Evolutionary conservation across 345 rosid genomes (phyloP).

Genomic region (Salix viminalis): DNA sequence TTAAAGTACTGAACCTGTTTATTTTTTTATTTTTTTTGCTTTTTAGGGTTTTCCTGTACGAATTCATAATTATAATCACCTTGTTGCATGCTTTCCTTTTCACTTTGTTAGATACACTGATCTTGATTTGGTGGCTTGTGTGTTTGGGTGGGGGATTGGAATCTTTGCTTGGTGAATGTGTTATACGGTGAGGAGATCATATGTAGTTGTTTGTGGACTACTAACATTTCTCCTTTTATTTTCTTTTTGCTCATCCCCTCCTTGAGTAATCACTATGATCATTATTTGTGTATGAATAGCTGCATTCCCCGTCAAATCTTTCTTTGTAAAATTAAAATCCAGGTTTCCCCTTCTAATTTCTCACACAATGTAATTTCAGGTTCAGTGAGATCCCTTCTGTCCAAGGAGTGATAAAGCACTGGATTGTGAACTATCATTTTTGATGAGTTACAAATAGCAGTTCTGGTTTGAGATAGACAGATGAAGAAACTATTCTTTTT

Average conservation of each 20-base stretch:
- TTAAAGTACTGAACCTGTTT: neutral
- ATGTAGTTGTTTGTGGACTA: constrained; percentile 17
- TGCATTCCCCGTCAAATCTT: neutral
- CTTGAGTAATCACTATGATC: constrained; percentile 19
- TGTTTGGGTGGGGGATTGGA: neutral
- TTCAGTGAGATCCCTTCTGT: constrained; percentile 26
- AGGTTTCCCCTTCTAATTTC: neutral
- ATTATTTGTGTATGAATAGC: constrained; percentile 11
- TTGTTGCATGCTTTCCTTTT: constrained; percentile 15
- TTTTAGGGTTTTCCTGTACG: neutral
- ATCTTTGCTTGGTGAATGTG: neutral
- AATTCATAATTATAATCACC: constrained; percentile 21
- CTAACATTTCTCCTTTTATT: constrained; percentile 2
- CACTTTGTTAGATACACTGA: neutral
- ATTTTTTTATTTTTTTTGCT: neutral
- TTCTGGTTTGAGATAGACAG: constrained; percentile 14
- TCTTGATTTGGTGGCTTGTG: neutral
- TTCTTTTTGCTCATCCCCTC: constrained; percentile 5
- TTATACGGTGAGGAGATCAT: constrained; percentile 14
- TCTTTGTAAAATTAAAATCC: neutral
- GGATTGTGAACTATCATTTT: constrained; percentile 6
- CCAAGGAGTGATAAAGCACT: constrained; percentile 9
- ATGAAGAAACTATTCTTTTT: constrained; percentile 94
- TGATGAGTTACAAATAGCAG: constrained; percentile 18
- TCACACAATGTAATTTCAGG: constrained; percentile 30